A percentile compares a stretch with the other conserved stretches of the same genome.
Evolutionary conservation across 2,329 filamentous ascomycete species (phyloP).

Genomic region (Microcera coccophila): DNA sequence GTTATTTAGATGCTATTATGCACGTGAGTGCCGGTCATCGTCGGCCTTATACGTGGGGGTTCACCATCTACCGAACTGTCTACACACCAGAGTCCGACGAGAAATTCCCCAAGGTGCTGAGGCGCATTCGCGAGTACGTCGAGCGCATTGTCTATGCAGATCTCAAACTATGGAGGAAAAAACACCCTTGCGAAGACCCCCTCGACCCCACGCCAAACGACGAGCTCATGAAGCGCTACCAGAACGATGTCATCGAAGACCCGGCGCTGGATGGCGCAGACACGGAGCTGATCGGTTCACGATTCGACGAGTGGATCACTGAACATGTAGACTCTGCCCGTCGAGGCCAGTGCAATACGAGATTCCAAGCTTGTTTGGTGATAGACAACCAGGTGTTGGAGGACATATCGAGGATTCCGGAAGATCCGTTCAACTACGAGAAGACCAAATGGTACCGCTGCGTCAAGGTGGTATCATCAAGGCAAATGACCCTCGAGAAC

Average conservation of each 20-base stretch:
- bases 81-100: slow-evolving; percentile 12
- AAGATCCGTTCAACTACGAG: slow-evolving; percentile 2
- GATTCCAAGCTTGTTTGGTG: slow-evolving; percentile 1
- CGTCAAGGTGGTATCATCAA: not conserved
- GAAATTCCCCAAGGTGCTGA: slow-evolving; percentile 5
- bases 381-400: not conserved
- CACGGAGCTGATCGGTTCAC: slow-evolving; percentile 7
- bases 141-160: slow-evolving; percentile 1
- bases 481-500: not conserved
- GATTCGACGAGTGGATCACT: slow-evolving; percentile 11
- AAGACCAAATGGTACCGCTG: slow-evolving; percentile 1
- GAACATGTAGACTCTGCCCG: slow-evolving; percentile 2
- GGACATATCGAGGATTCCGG: not conserved
- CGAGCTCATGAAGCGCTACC: slow-evolving; percentile 10
- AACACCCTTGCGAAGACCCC: not conserved
- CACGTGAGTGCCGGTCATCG: slow-evolving; percentile 5
- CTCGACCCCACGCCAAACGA: slow-evolving; percentile 6
- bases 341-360: not conserved
- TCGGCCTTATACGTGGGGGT: slow-evolving; percentile 13
- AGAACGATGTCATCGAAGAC: slow-evolving; percentile 11
- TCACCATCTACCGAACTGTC: slow-evolving; percentile 13
- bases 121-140: slow-evolving; percentile 10
- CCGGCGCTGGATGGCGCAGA: slow-evolving; percentile 3
- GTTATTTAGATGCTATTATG: not conserved
- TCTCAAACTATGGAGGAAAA: not conserved